These are phyloP conservation scores for Hygrophoropsis aurantiaca DNA, from an alignment of 768 basidiomycete species.

Conservation along the genomic window DNA sequence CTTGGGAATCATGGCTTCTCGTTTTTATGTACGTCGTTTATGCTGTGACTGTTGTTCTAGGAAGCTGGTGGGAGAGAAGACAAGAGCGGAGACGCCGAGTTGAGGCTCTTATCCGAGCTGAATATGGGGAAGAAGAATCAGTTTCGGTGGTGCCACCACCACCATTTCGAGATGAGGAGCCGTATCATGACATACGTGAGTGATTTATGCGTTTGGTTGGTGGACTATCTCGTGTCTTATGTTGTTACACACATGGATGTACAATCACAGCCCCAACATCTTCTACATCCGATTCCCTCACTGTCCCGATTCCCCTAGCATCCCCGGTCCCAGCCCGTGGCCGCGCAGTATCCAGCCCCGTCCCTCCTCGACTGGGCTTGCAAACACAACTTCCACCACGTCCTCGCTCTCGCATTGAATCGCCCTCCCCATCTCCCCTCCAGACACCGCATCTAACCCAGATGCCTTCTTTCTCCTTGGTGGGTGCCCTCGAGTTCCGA, in stretches of 20 bases:
- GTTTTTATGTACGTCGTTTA: slow-evolving; percentile 76
- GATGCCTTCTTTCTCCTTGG: slow-evolving; percentile 85
- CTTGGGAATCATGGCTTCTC: slow-evolving; percentile 73
- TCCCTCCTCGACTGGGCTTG: slow-evolving; percentile 35
- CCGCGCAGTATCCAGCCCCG: slow-evolving; percentile 39
- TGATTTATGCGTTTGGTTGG: background rate
- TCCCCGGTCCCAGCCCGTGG: slow-evolving; percentile 35
- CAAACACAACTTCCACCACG: slow-evolving; percentile 41
- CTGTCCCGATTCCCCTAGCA: slow-evolving; percentile 16
- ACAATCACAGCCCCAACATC: slow-evolving; percentile 8
- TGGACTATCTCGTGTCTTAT: background rate
- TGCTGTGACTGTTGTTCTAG: slow-evolving; percentile 70
- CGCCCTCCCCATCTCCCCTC: slow-evolving; percentile 51
- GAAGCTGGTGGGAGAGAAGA: slow-evolving; percentile 74
- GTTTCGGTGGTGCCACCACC: too few relatives aligned
- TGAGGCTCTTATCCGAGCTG: slow-evolving; percentile 56
- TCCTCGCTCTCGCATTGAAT: slow-evolving; percentile 32
- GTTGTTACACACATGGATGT: too few relatives aligned
- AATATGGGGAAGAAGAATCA: slow-evolving; percentile 53
- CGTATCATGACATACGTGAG: slow-evolving; percentile 67
- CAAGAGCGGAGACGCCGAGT: slow-evolving; percentile 44
- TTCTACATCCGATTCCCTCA: slow-evolving; percentile 1
- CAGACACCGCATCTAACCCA: slow-evolving; percentile 40
- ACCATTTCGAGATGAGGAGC: slow-evolving; percentile 40
- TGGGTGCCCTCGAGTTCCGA: slow-evolving; percentile 95